A percentile compares a stretch with the other conserved stretches of the same genome.
These are phyloP conservation scores for Pythium insidiosum DNA, from an alignment of 352 stramenopile genomes.

Conservation along the genomic window DNA sequence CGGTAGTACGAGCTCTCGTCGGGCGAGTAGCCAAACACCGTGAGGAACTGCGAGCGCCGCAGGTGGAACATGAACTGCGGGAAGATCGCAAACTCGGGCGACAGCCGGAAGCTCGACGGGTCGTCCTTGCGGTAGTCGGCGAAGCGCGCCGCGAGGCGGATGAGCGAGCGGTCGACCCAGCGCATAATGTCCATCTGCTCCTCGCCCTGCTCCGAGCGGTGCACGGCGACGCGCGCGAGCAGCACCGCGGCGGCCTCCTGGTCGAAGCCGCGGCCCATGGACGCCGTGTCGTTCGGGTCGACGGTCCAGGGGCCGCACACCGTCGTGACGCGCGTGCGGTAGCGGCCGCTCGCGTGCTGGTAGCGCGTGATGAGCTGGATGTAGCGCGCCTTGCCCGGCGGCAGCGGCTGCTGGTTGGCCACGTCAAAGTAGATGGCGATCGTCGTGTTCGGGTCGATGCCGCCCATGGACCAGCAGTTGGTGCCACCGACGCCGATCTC, in stretches of 20 bases:
- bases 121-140: slow-evolving; percentile 98
- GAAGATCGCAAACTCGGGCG: slow-evolving; percentile 98
- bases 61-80: slow-evolving; percentile 99
- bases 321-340: slow-evolving; percentile 95
- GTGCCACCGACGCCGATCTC: slow-evolving; percentile 92
- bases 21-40: slow-evolving; percentile 98
- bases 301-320: slow-evolving; percentile 94
- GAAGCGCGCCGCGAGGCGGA: slow-evolving; percentile 98
- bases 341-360: slow-evolving; percentile 94
- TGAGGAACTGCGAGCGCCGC: slow-evolving; percentile 98
- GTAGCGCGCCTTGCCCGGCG: slow-evolving; percentile 90
- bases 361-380: slow-evolving; percentile 99
- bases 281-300: slow-evolving; percentile 88
- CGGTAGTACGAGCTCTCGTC: slow-evolving; percentile 98
- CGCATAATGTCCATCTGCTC: slow-evolving; percentile 87
- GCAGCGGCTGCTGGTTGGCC: slow-evolving; percentile 67
- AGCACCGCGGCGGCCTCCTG: slow-evolving; percentile 98
- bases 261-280: slow-evolving; percentile 96
- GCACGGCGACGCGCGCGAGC: slow-evolving; percentile 87
- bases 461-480: slow-evolving; percentile 95
- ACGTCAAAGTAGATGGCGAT: slow-evolving; percentile 99
- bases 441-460: slow-evolving; percentile 96
- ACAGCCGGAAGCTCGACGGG: slow-evolving; percentile 94
- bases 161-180: slow-evolving; percentile 95
- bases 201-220: slow-evolving; percentile 79